Conservation (phyloP, 805 yeast genomes). For the Candida taoyuanica region DNA sequence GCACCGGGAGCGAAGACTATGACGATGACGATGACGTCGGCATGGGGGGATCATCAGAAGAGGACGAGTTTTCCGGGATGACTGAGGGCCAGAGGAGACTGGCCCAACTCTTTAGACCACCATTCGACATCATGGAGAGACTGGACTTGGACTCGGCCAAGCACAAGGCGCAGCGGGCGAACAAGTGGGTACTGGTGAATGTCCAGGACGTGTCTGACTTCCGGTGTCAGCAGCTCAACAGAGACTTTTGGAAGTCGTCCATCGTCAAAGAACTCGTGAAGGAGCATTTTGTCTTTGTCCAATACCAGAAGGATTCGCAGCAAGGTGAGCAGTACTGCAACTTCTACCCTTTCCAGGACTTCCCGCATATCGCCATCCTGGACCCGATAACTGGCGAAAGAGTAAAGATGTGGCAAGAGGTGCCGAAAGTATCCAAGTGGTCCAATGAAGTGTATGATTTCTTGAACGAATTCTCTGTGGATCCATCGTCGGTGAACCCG, state of each 20-base stretch:
- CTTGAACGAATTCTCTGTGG: constrained; percentile 57
- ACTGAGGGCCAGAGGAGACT: constrained; percentile 55
- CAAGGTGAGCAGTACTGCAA: constrained; percentile 68
- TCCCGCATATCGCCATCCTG: constrained; percentile 86
- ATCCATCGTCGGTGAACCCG: constrained; percentile 62
- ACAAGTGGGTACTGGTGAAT: constrained; percentile 83
- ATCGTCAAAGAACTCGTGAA: constrained; percentile 60
- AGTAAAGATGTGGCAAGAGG: constrained; percentile 68
- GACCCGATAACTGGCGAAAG: constrained; percentile 97
- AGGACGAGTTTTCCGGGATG: constrained; percentile 23
- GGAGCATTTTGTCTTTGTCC: constrained; percentile 75
- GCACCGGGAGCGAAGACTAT: constrained; percentile 15
- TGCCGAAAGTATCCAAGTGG: constrained; percentile 59
- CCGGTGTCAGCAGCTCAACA: constrained; percentile 80
- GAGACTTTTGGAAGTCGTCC: constrained; percentile 86
- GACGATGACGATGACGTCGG: constrained; percentile 32
- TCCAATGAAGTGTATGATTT: constrained; percentile 66
- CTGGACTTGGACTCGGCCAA: constrained; percentile 72
- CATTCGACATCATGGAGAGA: constrained; percentile 79
- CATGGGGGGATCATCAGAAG: too few species aligned
- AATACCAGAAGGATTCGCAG: constrained; percentile 73
- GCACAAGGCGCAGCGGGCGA: constrained; percentile 50
- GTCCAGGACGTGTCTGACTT: constrained; percentile 85
- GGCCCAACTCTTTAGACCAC: constrained; percentile 86
- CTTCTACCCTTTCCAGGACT: constrained; percentile 64